These are phyloP conservation scores for Leccinum subtestaceum DNA, from an alignment of 768 basidiomycete species.

Conservation along the genomic window DNA sequence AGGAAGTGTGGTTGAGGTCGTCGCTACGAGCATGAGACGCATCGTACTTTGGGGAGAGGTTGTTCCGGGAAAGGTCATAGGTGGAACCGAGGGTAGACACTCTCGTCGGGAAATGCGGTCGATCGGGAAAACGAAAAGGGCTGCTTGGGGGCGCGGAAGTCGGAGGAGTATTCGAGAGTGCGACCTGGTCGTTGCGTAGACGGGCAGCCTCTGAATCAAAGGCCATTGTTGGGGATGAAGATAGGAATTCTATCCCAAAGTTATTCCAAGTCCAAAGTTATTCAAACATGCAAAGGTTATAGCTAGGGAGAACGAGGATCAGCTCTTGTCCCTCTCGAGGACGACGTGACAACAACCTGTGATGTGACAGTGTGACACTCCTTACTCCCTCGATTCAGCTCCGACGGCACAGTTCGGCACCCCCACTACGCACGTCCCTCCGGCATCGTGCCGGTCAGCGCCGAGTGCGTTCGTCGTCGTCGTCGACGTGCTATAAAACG, in stretches of 20 bases:
- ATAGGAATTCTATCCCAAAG: background rate
- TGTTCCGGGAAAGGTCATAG: conserved; percentile 51
- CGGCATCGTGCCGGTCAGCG: conserved; percentile 17
- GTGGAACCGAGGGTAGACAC: conserved; percentile 60
- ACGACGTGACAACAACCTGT: conserved; percentile 21
- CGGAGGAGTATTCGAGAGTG: conserved; percentile 16
- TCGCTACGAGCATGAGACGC: conserved; percentile 58
- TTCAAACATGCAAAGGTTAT: background rate
- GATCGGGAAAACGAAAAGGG: conserved; percentile 44
- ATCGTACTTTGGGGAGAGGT: conserved; percentile 35
- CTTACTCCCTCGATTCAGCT: conserved; percentile 1
- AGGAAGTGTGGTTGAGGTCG: conserved; percentile 58
- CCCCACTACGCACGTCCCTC: background rate
- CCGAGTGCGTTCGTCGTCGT: conserved; percentile 28
- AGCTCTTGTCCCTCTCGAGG: conserved; percentile 5
- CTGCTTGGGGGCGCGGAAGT: conserved; percentile 37
- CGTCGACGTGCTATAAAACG: conserved; percentile 14
- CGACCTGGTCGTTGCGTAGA: conserved; percentile 26
- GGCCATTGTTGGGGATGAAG: conserved; percentile 19
- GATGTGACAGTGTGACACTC: conserved; percentile 1
- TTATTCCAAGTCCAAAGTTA: background rate
- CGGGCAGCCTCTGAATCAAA: conserved; percentile 31
- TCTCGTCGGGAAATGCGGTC: conserved; percentile 56
- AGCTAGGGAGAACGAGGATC: conserved; percentile 18
- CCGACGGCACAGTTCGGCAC: conserved; percentile 18